phyloP scores from a whole-genome alignment of 1,284 basidiomycete genomes.

The Polyporus tsugae region DNA sequence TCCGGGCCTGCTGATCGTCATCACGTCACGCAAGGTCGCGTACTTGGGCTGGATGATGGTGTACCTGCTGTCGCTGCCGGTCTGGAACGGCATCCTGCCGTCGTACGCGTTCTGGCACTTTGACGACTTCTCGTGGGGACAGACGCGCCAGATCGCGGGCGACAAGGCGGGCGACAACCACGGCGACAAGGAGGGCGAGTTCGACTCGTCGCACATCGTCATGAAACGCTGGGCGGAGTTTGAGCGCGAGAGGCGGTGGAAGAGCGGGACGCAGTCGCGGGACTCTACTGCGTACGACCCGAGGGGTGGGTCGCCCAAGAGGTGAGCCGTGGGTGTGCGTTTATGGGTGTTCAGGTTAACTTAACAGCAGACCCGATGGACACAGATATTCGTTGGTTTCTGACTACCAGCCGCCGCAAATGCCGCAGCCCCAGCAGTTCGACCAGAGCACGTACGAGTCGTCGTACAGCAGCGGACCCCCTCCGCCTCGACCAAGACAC shows the following conservation, averaged over 20 bases:
- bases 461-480: slow-evolving; percentile 43
- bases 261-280: slow-evolving; percentile 82
- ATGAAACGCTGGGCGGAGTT: slow-evolving; percentile 99
- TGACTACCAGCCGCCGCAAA: slow-evolving; percentile 54
- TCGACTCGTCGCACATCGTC: slow-evolving; percentile 95
- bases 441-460: slow-evolving; percentile 75
- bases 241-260: slow-evolving; percentile 95
- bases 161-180: slow-evolving; percentile 71
- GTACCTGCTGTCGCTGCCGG: slow-evolving; percentile 91
- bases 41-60: slow-evolving; percentile 98
- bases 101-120: slow-evolving; percentile 99
- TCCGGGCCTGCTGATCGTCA: slow-evolving; percentile 93
- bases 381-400: slow-evolving; percentile 82
- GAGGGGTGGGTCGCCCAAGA: slow-evolving; percentile 56
- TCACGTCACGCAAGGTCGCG: slow-evolving; percentile 92
- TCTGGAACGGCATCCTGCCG: slow-evolving; percentile 96
- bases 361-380: slow-evolving; percentile 49
- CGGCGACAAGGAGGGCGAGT: slow-evolving; percentile 94
- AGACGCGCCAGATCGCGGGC: slow-evolving; percentile 88
- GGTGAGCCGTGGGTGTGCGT: slow-evolving; percentile 52
- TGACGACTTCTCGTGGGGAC: slow-evolving; percentile 99
- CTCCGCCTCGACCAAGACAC: slow-evolving; percentile 55
- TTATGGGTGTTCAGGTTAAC: neutral
- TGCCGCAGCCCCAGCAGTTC: slow-evolving; percentile 55
- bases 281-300: slow-evolving; percentile 79